A percentile compares a stretch with the other conserved stretches of the same genome.
These are phyloP conservation scores for Bipolaris victoriae DNA, from an alignment of 2,329 filamentous ascomycete species.

Conservation along the genomic window DNA sequence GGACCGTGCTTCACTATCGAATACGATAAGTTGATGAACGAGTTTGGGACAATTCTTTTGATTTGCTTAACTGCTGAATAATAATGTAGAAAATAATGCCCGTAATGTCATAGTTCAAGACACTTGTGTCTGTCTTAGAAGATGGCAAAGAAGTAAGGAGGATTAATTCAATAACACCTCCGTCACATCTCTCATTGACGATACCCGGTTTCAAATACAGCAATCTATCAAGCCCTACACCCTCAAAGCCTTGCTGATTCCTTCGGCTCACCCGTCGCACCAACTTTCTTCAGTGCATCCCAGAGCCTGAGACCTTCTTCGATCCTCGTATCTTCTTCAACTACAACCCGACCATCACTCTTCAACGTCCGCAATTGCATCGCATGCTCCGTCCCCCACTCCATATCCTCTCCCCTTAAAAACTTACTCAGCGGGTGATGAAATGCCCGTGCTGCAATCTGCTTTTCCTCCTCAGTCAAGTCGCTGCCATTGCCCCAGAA, in stretches of 20 bases:
- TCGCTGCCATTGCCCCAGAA: constrained; percentile 59
- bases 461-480: constrained; percentile 55
- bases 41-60: too few species aligned
- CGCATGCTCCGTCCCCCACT: constrained; percentile 48
- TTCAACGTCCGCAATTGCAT: constrained; percentile 54
- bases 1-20: too few species aligned
- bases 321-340: constrained; percentile 56
- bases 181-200: too few species aligned
- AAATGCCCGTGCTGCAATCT: constrained; percentile 46
- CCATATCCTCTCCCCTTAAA: constrained; percentile 49
- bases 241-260: constrained; percentile 18
- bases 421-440: constrained; percentile 50
- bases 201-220: background rate
- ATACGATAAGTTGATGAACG: too few species aligned
- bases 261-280: constrained; percentile 18
- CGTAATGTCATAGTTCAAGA: too few species aligned
- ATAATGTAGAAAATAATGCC: too few species aligned
- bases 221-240: background rate
- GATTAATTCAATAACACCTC: too few species aligned
- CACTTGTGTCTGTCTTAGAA: too few species aligned
- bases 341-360: constrained; percentile 53
- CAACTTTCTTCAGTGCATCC: constrained; percentile 46
- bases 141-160: too few species aligned
- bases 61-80: too few species aligned
- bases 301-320: constrained; percentile 58